Conservation (phyloP, 2,329 filamentous ascomycete species). For the Arthrobotrys iridis region DNA sequence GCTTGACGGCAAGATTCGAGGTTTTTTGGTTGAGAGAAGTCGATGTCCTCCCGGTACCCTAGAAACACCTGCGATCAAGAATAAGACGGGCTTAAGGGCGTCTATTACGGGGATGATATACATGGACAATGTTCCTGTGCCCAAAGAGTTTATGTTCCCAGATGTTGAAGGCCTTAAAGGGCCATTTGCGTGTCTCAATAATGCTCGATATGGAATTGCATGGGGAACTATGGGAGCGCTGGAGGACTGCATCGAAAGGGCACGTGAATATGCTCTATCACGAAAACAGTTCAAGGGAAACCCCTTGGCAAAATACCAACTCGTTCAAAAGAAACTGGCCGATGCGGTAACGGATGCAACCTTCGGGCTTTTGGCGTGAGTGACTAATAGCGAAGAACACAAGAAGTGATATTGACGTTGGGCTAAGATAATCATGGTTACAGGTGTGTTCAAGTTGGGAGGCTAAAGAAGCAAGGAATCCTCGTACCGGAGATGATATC, state of each 20-base stretch:
- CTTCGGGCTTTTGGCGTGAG: constrained; percentile 80
- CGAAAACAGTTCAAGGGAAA: constrained; percentile 96
- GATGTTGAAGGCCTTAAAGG: constrained; percentile 85
- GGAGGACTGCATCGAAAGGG: constrained; percentile 85
- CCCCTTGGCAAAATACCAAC: constrained; percentile 92
- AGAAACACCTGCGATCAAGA: constrained; percentile 88
- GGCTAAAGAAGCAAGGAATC: constrained; percentile 91
- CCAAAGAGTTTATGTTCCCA: constrained; percentile 92
- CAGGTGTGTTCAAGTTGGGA: constrained; percentile 79
- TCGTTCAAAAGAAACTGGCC: constrained; percentile 96
- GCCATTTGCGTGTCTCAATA: constrained; percentile 94
- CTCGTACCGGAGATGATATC: constrained; percentile 93
- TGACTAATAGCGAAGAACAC: background rate
- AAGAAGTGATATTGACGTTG: background rate
- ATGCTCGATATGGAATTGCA: constrained; percentile 90
- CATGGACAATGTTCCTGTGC: constrained; percentile 87
- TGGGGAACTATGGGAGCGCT: constrained; percentile 93
- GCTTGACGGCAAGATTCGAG: constrained; percentile 89
- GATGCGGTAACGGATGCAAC: constrained; percentile 91
- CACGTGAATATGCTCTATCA: constrained; percentile 88
- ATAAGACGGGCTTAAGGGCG: constrained; percentile 93
- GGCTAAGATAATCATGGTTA: background rate
- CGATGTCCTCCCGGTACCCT: constrained; percentile 87
- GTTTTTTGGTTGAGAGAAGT: constrained; percentile 87
- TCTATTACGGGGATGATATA: constrained; percentile 99